These are phyloP conservation scores for Colletotrichum tropicale DNA, from an alignment of 2,329 filamentous ascomycete genomes.

Conservation along the genomic window DNA sequence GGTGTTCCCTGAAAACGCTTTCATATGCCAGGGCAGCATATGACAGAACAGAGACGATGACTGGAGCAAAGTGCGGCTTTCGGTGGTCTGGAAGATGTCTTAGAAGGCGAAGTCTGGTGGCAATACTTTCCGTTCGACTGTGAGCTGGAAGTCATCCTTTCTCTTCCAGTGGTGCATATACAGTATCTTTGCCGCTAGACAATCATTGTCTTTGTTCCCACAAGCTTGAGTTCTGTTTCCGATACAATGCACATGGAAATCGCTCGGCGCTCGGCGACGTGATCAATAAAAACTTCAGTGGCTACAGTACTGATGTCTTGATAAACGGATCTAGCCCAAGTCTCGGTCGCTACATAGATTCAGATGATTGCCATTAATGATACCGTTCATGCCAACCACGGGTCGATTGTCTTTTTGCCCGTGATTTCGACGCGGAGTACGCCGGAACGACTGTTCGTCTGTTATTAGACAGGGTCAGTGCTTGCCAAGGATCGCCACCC, in stretches of 20 bases:
- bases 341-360: not conserved
- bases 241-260: not conserved
- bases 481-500: not conserved
- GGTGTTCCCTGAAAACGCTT: not conserved
- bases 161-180: not conserved
- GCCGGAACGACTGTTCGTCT: not conserved
- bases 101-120: not conserved
- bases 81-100: not conserved
- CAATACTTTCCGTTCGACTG: not conserved
- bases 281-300: not conserved
- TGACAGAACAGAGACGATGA: not conserved
- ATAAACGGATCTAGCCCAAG: not conserved
- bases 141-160: not conserved
- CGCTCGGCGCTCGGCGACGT: not conserved
- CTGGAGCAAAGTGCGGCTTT: not conserved
- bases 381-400: not conserved
- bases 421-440: not conserved
- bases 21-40: not conserved
- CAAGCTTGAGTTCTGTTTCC: not conserved
- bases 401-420: not conserved
- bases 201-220: not conserved
- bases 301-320: not conserved
- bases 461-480: not conserved
- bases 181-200: fast-evolving
- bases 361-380: not conserved